These are phyloP conservation scores for Eutypa lata DNA, from an alignment of 2,329 filamentous ascomycete species.

Conservation along the genomic window DNA sequence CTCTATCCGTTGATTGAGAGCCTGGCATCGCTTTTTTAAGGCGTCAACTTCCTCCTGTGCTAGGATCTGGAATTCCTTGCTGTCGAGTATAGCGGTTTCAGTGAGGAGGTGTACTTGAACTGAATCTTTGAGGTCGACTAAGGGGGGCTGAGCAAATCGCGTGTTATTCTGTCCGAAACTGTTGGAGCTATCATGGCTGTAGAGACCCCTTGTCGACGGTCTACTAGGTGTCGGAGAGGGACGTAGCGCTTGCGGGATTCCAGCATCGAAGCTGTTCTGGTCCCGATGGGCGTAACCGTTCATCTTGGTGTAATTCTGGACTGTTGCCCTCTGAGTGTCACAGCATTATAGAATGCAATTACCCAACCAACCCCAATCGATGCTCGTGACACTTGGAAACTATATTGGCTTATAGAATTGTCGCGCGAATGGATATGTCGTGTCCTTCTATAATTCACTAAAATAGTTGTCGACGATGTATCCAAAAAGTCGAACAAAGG, in stretches of 20 bases:
- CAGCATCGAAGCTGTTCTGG: constrained; percentile 21
- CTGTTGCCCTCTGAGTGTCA: constrained; percentile 1
- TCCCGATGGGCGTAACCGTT: constrained; percentile 19
- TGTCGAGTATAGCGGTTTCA: constrained; percentile 89
- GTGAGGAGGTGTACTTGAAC: constrained; percentile 89
- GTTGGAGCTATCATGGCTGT: constrained; percentile 52
- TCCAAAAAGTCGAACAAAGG: background rate
- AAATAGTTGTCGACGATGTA: background rate
- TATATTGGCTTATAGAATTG: background rate
- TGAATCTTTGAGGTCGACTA: constrained; percentile 63
- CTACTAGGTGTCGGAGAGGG: constrained; percentile 36
- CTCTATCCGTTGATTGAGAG: constrained; percentile 73
- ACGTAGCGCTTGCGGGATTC: constrained; percentile 18
- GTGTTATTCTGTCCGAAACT: constrained; percentile 53
- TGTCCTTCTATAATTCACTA: background rate
- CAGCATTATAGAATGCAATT: background rate
- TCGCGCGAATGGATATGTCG: background rate
- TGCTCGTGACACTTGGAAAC: too few species aligned
- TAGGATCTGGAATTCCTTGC: constrained; percentile 78
- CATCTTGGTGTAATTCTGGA: constrained; percentile 23
- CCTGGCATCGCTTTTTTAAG: constrained; percentile 80
- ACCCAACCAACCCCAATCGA: background rate
- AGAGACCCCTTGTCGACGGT: constrained; percentile 56
- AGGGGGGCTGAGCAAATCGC: constrained; percentile 56
- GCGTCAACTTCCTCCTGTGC: constrained; percentile 89